Evolutionary conservation across 306 rosid species (phyloP).

Genomic region (Hippophae gyantsensis): DNA sequence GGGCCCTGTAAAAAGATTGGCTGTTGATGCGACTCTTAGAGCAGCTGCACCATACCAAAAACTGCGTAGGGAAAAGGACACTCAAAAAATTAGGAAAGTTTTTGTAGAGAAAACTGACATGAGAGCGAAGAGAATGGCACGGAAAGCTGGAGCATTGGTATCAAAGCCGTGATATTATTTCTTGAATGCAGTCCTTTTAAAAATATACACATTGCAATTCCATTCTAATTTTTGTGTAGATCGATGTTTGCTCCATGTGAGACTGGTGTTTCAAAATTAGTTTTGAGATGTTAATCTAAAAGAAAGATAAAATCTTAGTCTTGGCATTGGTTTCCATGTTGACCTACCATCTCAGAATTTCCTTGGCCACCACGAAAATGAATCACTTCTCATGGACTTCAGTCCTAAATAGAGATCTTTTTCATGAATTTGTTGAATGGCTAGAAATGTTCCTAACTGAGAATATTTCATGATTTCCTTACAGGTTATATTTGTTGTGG

Average conservation of each 20-base stretch:
- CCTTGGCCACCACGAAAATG: background rate
- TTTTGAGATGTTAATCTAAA: too few relatives aligned
- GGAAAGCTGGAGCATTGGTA: constrained; percentile 99
- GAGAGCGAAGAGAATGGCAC: constrained; percentile 98
- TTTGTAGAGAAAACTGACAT: constrained; percentile 87
- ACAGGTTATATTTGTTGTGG: constrained; percentile 94
- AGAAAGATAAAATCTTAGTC: background rate
- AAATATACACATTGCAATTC: background rate
- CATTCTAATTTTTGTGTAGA: too few relatives aligned
- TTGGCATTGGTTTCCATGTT: constrained; percentile 9
- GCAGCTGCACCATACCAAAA: constrained; percentile 98
- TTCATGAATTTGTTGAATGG: background rate
- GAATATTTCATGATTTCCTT: background rate
- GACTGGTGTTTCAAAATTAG: too few relatives aligned
- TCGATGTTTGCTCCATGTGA: too few relatives aligned
- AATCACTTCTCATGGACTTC: background rate
- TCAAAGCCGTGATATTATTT: constrained; percentile 17
- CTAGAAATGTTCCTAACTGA: too few relatives aligned
- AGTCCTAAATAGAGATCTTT: background rate
- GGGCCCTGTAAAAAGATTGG: constrained; percentile 94
- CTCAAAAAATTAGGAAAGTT: constrained; percentile 68
- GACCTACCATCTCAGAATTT: background rate
- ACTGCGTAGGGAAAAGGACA: constrained; percentile 71
- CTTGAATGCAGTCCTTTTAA: constrained; percentile 2
- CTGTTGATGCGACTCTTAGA: constrained; percentile 96